A percentile compares a stretch with the other conserved stretches of the same genome.
Conservation (phyloP, 2,329 filamentous ascomycete species). For the Alternaria solani region DNA sequence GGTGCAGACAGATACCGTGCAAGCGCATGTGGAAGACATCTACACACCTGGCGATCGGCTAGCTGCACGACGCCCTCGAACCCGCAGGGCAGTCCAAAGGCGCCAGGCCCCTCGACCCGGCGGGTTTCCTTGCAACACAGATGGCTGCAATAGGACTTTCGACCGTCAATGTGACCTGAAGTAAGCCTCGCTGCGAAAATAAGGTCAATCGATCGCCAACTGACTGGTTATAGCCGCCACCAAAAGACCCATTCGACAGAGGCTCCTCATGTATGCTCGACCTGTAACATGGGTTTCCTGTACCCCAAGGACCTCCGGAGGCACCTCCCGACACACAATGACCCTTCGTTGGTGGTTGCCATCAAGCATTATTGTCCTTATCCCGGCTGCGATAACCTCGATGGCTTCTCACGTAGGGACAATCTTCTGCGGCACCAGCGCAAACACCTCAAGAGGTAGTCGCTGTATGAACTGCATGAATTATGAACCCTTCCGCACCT, state of each 20-base stretch:
- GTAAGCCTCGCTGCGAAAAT: constrained; percentile 30
- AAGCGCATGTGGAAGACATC: constrained; percentile 36
- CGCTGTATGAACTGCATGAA: not conserved
- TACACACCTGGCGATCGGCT: constrained; percentile 43
- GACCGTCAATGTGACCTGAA: constrained; percentile 47
- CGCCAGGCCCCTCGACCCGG: constrained; percentile 36
- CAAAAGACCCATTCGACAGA: constrained; percentile 41
- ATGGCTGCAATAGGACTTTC: constrained; percentile 37
- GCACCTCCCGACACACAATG: constrained; percentile 39
- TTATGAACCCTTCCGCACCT: not conserved
- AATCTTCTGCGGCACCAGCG: constrained; percentile 47
- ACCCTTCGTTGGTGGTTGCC: constrained; percentile 21
- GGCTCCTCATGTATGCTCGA: constrained; percentile 42
- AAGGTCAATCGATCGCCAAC: constrained; percentile 6
- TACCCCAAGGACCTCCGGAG: constrained; percentile 48
- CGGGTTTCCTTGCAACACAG: constrained; percentile 36
- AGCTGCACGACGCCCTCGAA: not conserved
- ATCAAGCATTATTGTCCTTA: constrained; percentile 31
- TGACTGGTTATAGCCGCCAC: constrained; percentile 40
- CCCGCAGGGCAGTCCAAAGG: constrained; percentile 19
- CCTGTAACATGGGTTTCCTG: constrained; percentile 44
- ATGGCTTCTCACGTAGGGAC: constrained; percentile 48
- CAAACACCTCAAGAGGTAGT: constrained; percentile 31
- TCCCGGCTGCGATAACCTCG: constrained; percentile 36
- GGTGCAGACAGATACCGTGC: constrained; percentile 36